Evolutionary conservation across 2,329 filamentous ascomycete species (phyloP), one percentile per base, ranked within the genome.

Genomic region (Fusarium albidum): DNA sequence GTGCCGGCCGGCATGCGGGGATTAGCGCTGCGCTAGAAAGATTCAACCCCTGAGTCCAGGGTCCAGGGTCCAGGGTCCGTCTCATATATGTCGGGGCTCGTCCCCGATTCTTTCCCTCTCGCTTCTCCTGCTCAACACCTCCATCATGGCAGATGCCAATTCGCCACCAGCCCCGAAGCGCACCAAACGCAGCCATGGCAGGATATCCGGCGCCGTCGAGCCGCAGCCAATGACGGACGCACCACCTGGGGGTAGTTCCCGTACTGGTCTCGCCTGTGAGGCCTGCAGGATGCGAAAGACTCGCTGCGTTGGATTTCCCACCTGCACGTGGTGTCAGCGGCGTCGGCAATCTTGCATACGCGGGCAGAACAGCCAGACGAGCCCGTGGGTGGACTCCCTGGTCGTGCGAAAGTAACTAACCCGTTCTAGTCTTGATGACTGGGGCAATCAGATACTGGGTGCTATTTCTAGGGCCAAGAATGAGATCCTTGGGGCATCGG

Each of bases 251-350:
- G 10, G 17, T 12, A 15, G 10, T 21, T 9, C 21, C 12, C 37
- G 37, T 14, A 25, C 37, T n/a, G 21, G 37, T 10, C 17, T 39
- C 8, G 37, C 37, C 9, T 39, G 37, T 4, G 37, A 39, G 8
- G 37, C 37, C 11, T 39, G 37, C n/a, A 39, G 37, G 37, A 3
- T 39, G 6, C 37, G 37, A 11, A 39, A 39, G 9, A 39, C 37
- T 12, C 37, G 37, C 15, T 39, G 37, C 37, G 37, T 39, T 39
- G 37, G 37, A n/a, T 39, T 39, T 25, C 37, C 37, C 13, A 39
- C 37, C 4, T 39, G 37, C n/a, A 39, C 37, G 2, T 39, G 37
- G 37, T 39, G 37, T n/a, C 37, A 39, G 21, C 37, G 25, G 15
- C 37, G 37, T n/a, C 37, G 21, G 1, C 37, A 39, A 12, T 10